A percentile compares a stretch with the other conserved stretches of the same genome.
phyloP scores from a whole-genome alignment of 1,284 basidiomycete genomes.

The Lentinus polychrous region DNA sequence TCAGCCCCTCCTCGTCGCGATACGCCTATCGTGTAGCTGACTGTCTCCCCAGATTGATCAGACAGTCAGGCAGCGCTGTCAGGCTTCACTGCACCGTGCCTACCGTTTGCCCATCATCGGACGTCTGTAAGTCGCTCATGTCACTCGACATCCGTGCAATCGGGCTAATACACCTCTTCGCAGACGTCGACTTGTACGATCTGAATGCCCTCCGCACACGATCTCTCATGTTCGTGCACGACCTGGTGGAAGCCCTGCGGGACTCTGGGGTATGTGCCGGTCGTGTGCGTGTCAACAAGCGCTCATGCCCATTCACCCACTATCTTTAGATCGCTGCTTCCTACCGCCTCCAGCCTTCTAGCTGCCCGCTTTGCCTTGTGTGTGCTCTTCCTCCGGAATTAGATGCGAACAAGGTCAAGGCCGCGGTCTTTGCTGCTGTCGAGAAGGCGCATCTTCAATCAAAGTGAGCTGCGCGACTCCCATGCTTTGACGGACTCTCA shows the following conservation, averaged over 20 bases:
- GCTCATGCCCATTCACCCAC: background rate
- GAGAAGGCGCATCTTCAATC: slow-evolving; percentile 38
- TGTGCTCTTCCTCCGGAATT: slow-evolving; percentile 40
- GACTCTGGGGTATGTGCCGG: slow-evolving; percentile 43
- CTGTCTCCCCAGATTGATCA: slow-evolving; percentile 30
- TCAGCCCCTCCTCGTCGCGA: slow-evolving; percentile 21
- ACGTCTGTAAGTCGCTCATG: slow-evolving; percentile 39
- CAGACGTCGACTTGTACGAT: slow-evolving; percentile 61
- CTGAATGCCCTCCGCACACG: slow-evolving; percentile 57
- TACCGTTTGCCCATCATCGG: slow-evolving; percentile 50
- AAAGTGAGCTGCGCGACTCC: slow-evolving; percentile 31
- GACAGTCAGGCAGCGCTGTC: slow-evolving; percentile 34
- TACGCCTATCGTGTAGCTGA: background rate
- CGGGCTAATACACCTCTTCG: background rate
- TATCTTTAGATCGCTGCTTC: slow-evolving; percentile 45
- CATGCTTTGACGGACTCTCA: slow-evolving; percentile 2
- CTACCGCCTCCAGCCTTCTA: slow-evolving; percentile 57
- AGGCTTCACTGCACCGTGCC: slow-evolving; percentile 59
- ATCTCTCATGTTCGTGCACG: slow-evolving; percentile 59
- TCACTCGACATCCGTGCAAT: too few species aligned
- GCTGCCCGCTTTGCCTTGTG: slow-evolving; percentile 48
- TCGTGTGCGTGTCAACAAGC: slow-evolving; percentile 1
- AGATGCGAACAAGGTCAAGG: slow-evolving; percentile 34
- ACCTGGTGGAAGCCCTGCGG: slow-evolving; percentile 51
- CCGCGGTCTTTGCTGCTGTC: slow-evolving; percentile 36